Conservation (phyloP, 169 alveolate species). For the Amoebophrya sp. region DNA sequence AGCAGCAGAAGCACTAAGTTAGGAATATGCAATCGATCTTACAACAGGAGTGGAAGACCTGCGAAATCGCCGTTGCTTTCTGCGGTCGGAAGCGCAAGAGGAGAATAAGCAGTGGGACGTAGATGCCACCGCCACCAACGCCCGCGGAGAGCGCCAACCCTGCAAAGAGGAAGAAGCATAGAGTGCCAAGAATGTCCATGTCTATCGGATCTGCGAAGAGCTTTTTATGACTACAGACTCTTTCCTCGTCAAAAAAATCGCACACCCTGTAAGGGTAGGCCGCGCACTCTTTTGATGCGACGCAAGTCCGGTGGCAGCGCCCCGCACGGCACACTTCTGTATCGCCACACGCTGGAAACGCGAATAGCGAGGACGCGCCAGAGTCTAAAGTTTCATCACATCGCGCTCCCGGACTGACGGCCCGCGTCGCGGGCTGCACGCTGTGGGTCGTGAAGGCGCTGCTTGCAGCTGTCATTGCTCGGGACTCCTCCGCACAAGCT, state of each 20-base stretch:
- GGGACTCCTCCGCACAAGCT: neutral
- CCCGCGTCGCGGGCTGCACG: neutral
- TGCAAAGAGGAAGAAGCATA: neutral
- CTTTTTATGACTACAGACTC: neutral
- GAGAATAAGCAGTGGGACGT: constrained; percentile 23
- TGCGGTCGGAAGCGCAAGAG: neutral
- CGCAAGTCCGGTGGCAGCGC: neutral
- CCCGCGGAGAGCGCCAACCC: constrained; percentile 32
- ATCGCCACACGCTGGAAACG: neutral
- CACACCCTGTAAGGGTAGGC: neutral
- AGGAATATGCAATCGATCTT: too few species aligned
- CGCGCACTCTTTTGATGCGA: neutral
- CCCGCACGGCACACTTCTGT: neutral
- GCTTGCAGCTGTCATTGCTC: neutral
- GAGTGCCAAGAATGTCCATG: neutral
- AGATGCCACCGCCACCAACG: constrained; percentile 33
- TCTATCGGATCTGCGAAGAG: neutral
- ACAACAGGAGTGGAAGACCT: too few species aligned
- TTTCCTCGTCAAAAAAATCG: neutral
- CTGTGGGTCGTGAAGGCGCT: neutral
- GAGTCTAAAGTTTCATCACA: neutral
- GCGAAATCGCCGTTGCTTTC: constrained; percentile 5
- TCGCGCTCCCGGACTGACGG: neutral
- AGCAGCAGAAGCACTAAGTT: too few species aligned
- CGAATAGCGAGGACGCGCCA: neutral